Evolutionary conservation across 306 rosid genomes (phyloP), one percentile per base, ranked within the genome.

Genomic region (Echinosophora koreensis): DNA sequence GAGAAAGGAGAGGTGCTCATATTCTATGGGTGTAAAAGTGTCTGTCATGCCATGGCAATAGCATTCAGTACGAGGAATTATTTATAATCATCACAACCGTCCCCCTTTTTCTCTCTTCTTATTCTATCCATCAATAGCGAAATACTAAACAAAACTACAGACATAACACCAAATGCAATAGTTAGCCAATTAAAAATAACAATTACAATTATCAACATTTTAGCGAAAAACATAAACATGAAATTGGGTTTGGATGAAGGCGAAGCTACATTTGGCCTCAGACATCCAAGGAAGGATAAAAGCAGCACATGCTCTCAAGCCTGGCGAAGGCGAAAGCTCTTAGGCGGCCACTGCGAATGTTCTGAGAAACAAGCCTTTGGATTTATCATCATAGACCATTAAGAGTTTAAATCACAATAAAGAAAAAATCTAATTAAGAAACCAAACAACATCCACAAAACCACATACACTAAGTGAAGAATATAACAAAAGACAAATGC

Each of bases 1-100:
- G 2, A 39, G 8, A 52, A 74, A 52, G 74, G 84, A 77, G 60
- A 1, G 81, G 17, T 80, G 97, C 97, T 95, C 98, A 95, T 90
- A 92, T 95, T 95, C 99, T 95, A 92, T 92, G 99, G 99, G 99
- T 95, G 99, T 90, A 90, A 64, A 82, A 14, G 93, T 84, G 97
- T 95, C 97, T 95, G 76, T 95, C 99, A 95, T 87, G 97, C 97
- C 68, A 89, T 88, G 86, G 87, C 90, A 9, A 73, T 83, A 77
- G 97, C 97, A 83, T 87, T 95, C 97, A 92, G 99, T 15, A 95
- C 97, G 97, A 92, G 96, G 94, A 95, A 95, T 92, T 92, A 74
- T 78, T 88, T 95, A 92, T 89, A 95, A 92, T 92, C 99, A 92
- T 77, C 71, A 90, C 99, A 87, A 78, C 84, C 80, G 51, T 47